A percentile compares a stretch with the other conserved stretches of the same genome.
Evolutionary conservation across 176 grass and related monocot genomes (phyloP).

Genomic region (Coix lacrymajobi): DNA sequence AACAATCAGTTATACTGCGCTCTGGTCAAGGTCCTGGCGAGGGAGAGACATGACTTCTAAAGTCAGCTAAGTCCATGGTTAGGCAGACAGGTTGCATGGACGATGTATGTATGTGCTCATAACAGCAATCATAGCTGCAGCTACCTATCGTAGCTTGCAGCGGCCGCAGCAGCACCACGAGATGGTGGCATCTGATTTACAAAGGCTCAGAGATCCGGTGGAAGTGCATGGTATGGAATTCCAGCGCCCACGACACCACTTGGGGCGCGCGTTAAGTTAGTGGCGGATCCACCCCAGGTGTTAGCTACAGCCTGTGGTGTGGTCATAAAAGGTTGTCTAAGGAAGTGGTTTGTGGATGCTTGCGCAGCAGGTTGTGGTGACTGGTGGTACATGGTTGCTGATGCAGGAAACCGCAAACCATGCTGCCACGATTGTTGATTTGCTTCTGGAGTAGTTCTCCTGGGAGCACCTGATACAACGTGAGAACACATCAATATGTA

Average conservation of each 20-base stretch:
- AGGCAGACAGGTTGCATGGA: not conserved
- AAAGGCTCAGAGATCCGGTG: not conserved
- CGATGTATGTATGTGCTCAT: not conserved
- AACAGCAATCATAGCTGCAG: not conserved
- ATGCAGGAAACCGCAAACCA: not conserved
- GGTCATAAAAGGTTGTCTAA: not conserved
- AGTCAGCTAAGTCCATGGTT: not conserved
- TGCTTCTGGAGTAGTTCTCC: not conserved
- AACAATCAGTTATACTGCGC: not conserved
- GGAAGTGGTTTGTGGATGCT: not conserved
- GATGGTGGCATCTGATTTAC: not conserved
- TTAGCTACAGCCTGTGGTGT: not conserved
- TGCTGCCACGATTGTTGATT: conserved; percentile 5
- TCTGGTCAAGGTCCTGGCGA: not conserved
- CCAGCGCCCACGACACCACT: not conserved
- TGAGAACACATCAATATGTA: conserved; percentile 7
- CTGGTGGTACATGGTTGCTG: conserved; percentile 11
- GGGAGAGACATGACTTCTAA: not conserved
- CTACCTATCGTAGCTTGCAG: not conserved
- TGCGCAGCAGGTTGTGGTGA: not conserved
- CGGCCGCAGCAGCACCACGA: not conserved
- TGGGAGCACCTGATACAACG: conserved; percentile 20
- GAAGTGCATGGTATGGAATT: not conserved
- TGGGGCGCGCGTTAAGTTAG: conserved; percentile 2
- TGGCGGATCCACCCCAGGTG: not conserved